Conservation (phyloP, 2,329 filamentous ascomycete species). For the Scedosporium aurantiacum region DNA sequence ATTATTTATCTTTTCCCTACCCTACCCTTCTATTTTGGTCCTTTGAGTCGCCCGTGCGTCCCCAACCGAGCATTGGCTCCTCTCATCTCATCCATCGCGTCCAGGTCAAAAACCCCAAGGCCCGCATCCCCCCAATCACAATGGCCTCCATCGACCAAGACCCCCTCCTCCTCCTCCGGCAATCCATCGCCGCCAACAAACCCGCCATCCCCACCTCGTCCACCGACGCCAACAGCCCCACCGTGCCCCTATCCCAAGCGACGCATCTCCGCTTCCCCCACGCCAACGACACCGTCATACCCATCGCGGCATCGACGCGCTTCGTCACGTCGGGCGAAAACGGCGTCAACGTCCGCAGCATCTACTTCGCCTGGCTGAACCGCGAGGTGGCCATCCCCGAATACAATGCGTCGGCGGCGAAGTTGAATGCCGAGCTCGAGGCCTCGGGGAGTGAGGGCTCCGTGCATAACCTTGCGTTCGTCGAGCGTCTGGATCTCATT, state of each 20-base stretch:
- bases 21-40: too few species aligned
- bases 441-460: constrained; percentile 49
- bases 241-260: constrained; percentile 61
- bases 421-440: constrained; percentile 67
- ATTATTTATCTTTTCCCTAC: too few species aligned
- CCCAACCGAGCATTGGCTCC: neutral
- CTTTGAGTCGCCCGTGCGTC: neutral
- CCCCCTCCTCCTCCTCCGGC: constrained; percentile 72
- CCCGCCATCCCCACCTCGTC: constrained; percentile 65
- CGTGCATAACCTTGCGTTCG: constrained; percentile 82
- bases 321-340: constrained; percentile 64
- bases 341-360: constrained; percentile 77
- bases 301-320: constrained; percentile 66
- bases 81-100: neutral
- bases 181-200: constrained; percentile 62
- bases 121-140: neutral
- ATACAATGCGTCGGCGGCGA: constrained; percentile 75
- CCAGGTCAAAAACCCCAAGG: neutral
- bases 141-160: constrained; percentile 53
- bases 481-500: constrained; percentile 82
- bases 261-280: constrained; percentile 65
- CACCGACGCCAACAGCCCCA: constrained; percentile 48
- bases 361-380: constrained; percentile 94
- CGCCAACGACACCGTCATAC: constrained; percentile 48
- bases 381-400: constrained; percentile 82